phyloP scores from a whole-genome alignment of 108 stramenopile genomes.

The Bacterosira constricta region DNA sequence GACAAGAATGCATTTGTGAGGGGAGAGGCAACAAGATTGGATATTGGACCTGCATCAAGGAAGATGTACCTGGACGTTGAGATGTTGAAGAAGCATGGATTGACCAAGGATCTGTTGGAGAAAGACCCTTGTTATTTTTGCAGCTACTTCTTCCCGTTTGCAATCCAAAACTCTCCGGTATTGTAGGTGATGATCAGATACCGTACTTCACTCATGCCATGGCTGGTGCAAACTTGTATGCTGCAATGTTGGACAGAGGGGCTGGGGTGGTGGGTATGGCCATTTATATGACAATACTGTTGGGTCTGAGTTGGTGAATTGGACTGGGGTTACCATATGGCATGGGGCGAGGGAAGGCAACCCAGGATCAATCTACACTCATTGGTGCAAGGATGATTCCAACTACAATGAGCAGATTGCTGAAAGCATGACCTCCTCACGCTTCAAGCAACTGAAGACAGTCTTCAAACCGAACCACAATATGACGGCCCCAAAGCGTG shows the following conservation, averaged over 20 bases:
- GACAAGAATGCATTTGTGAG: background rate
- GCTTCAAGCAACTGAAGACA: background rate
- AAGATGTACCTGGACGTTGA: no score
- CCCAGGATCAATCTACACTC: background rate
- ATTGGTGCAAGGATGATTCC: background rate
- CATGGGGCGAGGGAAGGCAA: conserved; percentile 8
- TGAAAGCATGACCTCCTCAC: conserved; percentile 4
- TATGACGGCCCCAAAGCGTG: background rate
- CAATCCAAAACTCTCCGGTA: no score
- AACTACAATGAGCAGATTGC: background rate
- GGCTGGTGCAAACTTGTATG: conserved; percentile 9
- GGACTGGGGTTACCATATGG: background rate
- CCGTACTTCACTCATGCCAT: no score
- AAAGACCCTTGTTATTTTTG: no score
- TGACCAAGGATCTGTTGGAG: no score
- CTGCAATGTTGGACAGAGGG: background rate
- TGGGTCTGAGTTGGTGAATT: background rate
- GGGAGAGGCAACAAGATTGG: background rate
- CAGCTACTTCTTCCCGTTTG: no score
- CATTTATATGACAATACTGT: background rate
- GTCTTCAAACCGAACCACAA: conserved; percentile 1
- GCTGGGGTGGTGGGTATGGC: background rate
- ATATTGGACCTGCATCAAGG: no score
- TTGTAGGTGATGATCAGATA: no score
- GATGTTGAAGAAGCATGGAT: no score